Base-by-base conservation (phyloP, 208 protist genomes). In the Kentomonas sorsogonicus region DNA sequence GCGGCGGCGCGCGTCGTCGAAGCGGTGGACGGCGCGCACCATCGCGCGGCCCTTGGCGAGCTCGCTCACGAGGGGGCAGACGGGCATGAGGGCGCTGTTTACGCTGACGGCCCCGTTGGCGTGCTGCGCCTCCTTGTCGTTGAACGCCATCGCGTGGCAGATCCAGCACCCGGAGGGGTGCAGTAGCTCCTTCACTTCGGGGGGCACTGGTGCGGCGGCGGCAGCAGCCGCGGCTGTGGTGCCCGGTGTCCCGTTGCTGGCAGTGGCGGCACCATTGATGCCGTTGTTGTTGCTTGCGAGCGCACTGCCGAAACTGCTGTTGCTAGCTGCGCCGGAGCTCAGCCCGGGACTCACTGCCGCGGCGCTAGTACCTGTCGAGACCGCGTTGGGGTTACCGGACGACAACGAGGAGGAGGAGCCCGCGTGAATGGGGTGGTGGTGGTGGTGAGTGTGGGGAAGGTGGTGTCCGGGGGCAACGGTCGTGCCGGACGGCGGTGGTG, bases 61-160 rank as follows among this genome's bases (percentile, higher is more conserved):
- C 41, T 94, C 79, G 63, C 88, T 91, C 16, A 94, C 74, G 18
- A 91, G 64, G 11, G 71, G 46, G 47, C 77, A 86, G 47, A 75
- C 69, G 9, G 62, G 63, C n/a, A 72, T 80, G 52, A 91, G 72
- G 5, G 73, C 65, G 36, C 86, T 77, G 52, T 74, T 74, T 1
- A 94, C 81, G 63, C 87, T 94, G 60, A 94, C 86, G 23, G 83
- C 86, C 23, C 83, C 83, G 70, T 69, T 86, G 33, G 77, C 64
- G 62, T 89, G 69, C 22, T 59, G 54, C 16, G 75, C 69, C 46
- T 94, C 79, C 27, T 77, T 70, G 25, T 87, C 80, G 43, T 74
- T 79, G 58, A 84, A 84, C 43, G 76, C 78, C 60, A 86, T 81
- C 23, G 84, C 81, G 2, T 81, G 80, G 61, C 87, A 94, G 20